Percentiles rank a stretch among this genome's conserved stretches.
phyloP scores from a whole-genome alignment of 2,329 filamentous ascomycete species.

The Zasmidium angulare region DNA sequence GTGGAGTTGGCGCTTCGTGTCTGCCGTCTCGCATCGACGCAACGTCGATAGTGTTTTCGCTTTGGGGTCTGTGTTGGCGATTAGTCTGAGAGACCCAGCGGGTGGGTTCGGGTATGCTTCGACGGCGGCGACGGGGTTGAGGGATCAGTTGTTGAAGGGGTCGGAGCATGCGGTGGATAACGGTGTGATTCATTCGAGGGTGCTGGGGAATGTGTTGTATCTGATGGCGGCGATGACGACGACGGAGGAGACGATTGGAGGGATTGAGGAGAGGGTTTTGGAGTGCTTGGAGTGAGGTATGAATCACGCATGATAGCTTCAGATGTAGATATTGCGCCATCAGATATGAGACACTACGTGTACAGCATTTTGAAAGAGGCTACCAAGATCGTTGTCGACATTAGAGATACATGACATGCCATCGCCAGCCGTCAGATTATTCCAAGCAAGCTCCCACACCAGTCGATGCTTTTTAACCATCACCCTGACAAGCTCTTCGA shows the following conservation, averaged over 20 bases:
- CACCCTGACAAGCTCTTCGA: too few relatives aligned
- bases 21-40: constrained; percentile 55
- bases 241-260: constrained; percentile 41
- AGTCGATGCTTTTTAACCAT: neutral
- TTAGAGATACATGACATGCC: neutral
- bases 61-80: constrained; percentile 71
- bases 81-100: constrained; percentile 54
- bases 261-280: constrained; percentile 43
- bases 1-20: constrained; percentile 65
- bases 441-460: neutral
- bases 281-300: constrained; percentile 25
- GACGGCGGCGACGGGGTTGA: constrained; percentile 54
- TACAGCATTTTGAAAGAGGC: neutral
- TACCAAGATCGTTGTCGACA: neutral
- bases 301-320: neutral
- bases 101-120: constrained; percentile 56
- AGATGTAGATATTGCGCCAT: neutral
- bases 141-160: constrained; percentile 46
- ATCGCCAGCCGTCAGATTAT: neutral
- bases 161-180: constrained; percentile 33
- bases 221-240: constrained; percentile 60
- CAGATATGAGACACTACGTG: too few relatives aligned
- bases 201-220: constrained; percentile 62
- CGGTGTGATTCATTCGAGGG: constrained; percentile 57
- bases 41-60: constrained; percentile 68